Evolutionary conservation across 2,329 filamentous ascomycete species (phyloP).

Genomic region (Scedosporium dehoogii): DNA sequence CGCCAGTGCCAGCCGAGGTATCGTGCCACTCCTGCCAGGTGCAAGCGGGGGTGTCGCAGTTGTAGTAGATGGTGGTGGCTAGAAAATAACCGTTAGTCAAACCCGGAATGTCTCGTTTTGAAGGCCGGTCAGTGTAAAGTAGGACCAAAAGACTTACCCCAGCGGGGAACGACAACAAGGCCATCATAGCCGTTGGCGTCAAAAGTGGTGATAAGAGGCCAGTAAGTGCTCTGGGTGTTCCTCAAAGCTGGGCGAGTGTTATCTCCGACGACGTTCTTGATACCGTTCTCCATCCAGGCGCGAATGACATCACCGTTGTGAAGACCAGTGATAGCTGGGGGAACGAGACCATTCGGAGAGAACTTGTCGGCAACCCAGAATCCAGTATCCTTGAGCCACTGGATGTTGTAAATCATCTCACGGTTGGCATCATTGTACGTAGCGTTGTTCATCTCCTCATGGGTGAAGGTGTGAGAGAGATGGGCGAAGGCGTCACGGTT

Average conservation of each 20-base stretch:
- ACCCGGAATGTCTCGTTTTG: not conserved
- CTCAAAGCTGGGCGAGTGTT: slow-evolving; percentile 47
- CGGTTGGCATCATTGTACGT: slow-evolving; percentile 46
- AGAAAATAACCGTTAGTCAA: not conserved
- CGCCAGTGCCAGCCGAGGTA: slow-evolving; percentile 44
- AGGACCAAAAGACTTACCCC: slow-evolving; percentile 23
- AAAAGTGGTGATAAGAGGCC: slow-evolving; percentile 43
- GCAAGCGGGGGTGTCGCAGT: slow-evolving; percentile 47
- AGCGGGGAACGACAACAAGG: slow-evolving; percentile 47
- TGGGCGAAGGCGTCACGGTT: slow-evolving; percentile 46
- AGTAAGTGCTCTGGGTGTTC: slow-evolving; percentile 41
- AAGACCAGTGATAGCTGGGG: slow-evolving; percentile 52
- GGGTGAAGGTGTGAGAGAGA: slow-evolving; percentile 54
- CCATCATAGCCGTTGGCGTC: slow-evolving; percentile 43
- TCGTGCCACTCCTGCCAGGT: slow-evolving; percentile 51
- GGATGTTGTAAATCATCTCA: slow-evolving; percentile 51
- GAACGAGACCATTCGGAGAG: slow-evolving; percentile 46
- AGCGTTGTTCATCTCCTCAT: slow-evolving; percentile 48
- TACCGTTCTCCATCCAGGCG: slow-evolving; percentile 49
- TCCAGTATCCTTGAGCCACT: slow-evolving; percentile 45
- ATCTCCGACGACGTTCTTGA: slow-evolving; percentile 51
- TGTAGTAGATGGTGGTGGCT: slow-evolving; percentile 54
- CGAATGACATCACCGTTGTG: slow-evolving; percentile 53
- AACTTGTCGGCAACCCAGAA: slow-evolving; percentile 35
- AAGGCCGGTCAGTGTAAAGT: no score